phyloP scores from a whole-genome alignment of 1,284 basidiomycete species.

The Tilletia setariae region DNA sequence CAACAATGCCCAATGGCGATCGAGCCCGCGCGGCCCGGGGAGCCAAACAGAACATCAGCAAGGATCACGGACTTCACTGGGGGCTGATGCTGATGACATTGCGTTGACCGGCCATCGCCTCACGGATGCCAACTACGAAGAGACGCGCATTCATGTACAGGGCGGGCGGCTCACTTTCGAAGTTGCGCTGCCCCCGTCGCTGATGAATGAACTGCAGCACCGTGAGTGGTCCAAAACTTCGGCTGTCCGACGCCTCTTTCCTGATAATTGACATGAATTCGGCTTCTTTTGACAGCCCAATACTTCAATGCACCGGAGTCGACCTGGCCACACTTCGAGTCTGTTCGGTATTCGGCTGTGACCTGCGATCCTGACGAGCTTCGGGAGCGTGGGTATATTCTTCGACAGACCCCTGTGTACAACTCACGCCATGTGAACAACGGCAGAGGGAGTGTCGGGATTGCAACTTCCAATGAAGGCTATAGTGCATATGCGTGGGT shows the following conservation, averaged over 20 bases:
- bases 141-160: slow-evolving; percentile 7
- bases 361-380: slow-evolving; percentile 15
- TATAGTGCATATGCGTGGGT: slow-evolving; percentile 13
- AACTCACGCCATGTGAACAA: slow-evolving; percentile 14
- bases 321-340: slow-evolving; percentile 12
- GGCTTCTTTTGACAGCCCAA: neutral
- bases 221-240: no score
- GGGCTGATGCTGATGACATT: neutral
- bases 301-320: slow-evolving; percentile 14
- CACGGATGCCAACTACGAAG: slow-evolving; percentile 11
- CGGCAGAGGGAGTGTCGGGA: slow-evolving; percentile 7
- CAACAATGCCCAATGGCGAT: neutral
- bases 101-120: slow-evolving; percentile 4
- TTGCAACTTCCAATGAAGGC: slow-evolving; percentile 5
- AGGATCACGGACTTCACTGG: neutral
- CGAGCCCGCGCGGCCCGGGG: neutral
- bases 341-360: slow-evolving; percentile 5
- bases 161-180: slow-evolving; percentile 7
- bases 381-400: neutral
- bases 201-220: slow-evolving; percentile 12
- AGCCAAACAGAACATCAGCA: neutral
- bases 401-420: slow-evolving; percentile 9
- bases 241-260: no score
- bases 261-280: no score
- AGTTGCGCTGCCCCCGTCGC: slow-evolving; percentile 4